A percentile compares a stretch with the other conserved stretches of the same genome.
These are phyloP conservation scores for Casaregolazyma lundiana DNA, from an alignment of 1,139 yeast genomes.

Conservation along the genomic window DNA sequence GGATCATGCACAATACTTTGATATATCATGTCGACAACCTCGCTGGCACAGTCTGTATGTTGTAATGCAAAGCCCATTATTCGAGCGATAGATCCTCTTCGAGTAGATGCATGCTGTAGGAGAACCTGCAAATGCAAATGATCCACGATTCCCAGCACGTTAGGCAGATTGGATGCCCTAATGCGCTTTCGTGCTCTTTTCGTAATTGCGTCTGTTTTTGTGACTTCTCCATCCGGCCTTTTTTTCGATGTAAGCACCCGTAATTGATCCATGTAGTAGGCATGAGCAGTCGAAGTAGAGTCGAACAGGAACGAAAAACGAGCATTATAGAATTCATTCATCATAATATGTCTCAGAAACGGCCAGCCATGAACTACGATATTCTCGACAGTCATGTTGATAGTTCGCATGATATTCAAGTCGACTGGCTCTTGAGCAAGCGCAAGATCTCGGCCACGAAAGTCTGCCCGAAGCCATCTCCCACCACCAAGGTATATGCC, in stretches of 20 bases:
- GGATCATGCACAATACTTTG: conserved; percentile 17
- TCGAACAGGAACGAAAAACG: conserved; percentile 27
- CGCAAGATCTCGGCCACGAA: not conserved
- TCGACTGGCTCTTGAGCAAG: conserved; percentile 10
- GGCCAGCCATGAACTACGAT: conserved; percentile 24
- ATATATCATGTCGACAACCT: conserved; percentile 24
- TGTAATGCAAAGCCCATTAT: conserved; percentile 30
- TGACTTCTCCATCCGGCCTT: conserved; percentile 10
- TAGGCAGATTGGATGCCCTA: not conserved
- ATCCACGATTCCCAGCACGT: conserved; percentile 13
- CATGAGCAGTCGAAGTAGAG: conserved; percentile 10
- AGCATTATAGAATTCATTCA: conserved; percentile 22
- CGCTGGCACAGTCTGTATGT: conserved; percentile 24
- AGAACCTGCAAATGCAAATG: conserved; percentile 22
- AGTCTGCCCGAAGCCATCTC: conserved; percentile 15
- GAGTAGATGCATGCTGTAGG: conserved; percentile 24
- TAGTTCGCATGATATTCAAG: conserved; percentile 17
- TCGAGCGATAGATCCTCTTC: conserved; percentile 31
- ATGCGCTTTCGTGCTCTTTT: conserved; percentile 13
- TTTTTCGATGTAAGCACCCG: conserved; percentile 17
- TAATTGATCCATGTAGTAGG: conserved; percentile 11
- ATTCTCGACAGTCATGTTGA: conserved; percentile 24
- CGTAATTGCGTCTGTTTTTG: conserved; percentile 2
- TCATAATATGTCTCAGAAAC: conserved; percentile 26
- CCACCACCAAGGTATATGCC: conserved; percentile 24